phyloP scores from a whole-genome alignment of 2,329 filamentous ascomycete genomes.

The Botrytis galanthina region DNA sequence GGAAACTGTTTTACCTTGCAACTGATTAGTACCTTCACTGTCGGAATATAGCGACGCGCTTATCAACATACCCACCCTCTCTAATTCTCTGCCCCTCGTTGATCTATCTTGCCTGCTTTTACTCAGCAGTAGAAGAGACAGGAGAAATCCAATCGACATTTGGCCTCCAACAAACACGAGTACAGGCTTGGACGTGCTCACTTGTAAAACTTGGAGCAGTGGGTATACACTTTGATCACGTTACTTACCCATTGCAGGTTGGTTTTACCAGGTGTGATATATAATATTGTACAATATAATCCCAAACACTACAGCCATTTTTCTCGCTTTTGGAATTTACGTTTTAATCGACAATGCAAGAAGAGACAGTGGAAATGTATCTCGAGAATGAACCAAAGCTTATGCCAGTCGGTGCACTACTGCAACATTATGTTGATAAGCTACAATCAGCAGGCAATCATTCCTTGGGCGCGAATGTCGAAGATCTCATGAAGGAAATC shows the following conservation, averaged over 20 bases:
- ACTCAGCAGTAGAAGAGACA: not conserved
- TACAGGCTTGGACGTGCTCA: not conserved
- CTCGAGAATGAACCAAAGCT: constrained; percentile 9
- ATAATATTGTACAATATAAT: not conserved
- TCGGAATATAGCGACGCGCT: not conserved
- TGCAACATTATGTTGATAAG: constrained; percentile 16
- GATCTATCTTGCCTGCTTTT: not conserved
- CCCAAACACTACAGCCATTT: not conserved
- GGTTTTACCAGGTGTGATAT: not conserved
- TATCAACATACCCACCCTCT: not conserved
- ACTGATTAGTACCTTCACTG: not conserved
- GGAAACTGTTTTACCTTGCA: not conserved
- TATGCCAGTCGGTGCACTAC: not conserved
- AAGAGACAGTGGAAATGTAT: not conserved
- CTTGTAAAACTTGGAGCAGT: not conserved
- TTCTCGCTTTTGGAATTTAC: not conserved
- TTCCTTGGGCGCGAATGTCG: constrained; percentile 10
- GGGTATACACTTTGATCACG: not conserved
- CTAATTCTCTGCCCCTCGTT: not conserved
- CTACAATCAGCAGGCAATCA: not conserved
- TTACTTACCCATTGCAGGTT: not conserved
- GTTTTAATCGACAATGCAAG: constrained; percentile 1
- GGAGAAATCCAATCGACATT: not conserved
- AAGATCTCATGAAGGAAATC: constrained; percentile 15
- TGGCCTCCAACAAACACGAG: not conserved